Evolutionary conservation across 371 early-diverging fungal species (phyloP).

Genomic region (Dichotomocladium elegans): DNA sequence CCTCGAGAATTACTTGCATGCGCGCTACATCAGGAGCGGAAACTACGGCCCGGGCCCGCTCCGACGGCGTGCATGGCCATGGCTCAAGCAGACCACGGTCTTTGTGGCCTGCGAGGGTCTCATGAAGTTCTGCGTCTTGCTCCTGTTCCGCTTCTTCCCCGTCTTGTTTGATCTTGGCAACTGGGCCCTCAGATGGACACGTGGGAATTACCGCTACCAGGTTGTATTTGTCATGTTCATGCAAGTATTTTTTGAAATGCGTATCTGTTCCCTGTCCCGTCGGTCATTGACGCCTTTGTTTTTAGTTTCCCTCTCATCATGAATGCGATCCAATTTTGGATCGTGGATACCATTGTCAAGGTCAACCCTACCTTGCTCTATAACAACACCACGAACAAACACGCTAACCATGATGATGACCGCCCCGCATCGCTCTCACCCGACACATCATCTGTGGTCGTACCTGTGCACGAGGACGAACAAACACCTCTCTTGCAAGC

Average conservation of each 20-base stretch:
- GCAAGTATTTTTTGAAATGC: no score
- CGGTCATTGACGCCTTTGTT: neutral
- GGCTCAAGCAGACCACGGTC: slow-evolving; percentile 32
- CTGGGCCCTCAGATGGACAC: slow-evolving; percentile 37
- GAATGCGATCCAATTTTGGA: slow-evolving; percentile 68
- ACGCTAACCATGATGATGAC: slow-evolving; percentile 12
- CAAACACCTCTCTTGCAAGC: no score
- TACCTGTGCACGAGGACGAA: no score
- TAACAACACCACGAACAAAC: slow-evolving; percentile 1
- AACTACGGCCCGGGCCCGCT: slow-evolving; percentile 37
- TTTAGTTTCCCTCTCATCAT: slow-evolving; percentile 54
- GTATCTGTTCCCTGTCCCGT: no score
- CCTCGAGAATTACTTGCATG: slow-evolving; percentile 13
- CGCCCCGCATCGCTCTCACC: slow-evolving; percentile 9
- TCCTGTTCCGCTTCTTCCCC: slow-evolving; percentile 26
- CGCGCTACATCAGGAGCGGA: slow-evolving; percentile 36
- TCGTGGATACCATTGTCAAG: slow-evolving; percentile 63
- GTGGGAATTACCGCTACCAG: slow-evolving; percentile 38
- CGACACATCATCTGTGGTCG: no score
- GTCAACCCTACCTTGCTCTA: slow-evolving; percentile 12
- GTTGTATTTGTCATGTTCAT: slow-evolving; percentile 49
- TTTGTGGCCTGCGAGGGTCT: slow-evolving; percentile 30
- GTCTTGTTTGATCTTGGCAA: slow-evolving; percentile 34
- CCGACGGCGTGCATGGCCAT: slow-evolving; percentile 27
- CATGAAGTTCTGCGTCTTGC: slow-evolving; percentile 40